Percentiles rank a stretch among this genome's conserved stretches.
These are phyloP conservation scores for Chlamydomonas incerta DNA, from an alignment of 139 green algal species.

Conservation along the genomic window DNA sequence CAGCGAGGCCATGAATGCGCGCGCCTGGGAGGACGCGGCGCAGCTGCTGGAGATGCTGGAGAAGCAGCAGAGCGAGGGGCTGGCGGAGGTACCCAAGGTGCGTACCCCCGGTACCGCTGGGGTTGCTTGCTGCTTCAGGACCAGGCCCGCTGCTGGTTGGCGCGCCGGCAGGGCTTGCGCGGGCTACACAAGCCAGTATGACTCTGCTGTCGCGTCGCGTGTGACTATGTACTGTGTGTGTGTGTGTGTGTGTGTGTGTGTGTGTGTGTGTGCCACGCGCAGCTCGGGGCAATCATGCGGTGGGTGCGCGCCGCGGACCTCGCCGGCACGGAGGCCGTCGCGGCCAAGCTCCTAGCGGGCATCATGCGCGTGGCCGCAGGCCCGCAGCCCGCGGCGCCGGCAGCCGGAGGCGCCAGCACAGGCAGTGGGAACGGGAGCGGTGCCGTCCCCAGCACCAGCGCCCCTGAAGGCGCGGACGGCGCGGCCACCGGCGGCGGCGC, in stretches of 20 bases:
- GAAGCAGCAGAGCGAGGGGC: not conserved
- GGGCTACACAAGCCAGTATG: no score
- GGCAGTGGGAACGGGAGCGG: not conserved
- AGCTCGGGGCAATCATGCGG: slow-evolving; percentile 59
- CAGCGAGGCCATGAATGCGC: slow-evolving; percentile 14
- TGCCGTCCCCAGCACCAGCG: not conserved
- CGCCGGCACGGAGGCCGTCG: slow-evolving; percentile 9
- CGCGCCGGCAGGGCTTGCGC: no score
- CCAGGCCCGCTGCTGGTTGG: no score
- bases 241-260: no score
- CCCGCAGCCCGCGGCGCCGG: not conserved
- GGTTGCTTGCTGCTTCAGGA: no score
- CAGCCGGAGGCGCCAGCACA: not conserved
- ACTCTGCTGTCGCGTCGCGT: no score
- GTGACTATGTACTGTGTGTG: no score
- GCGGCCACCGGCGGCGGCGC: not conserved
- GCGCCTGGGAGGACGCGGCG: slow-evolving; percentile 24
- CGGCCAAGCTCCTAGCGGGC: slow-evolving; percentile 24
- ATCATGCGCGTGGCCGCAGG: slow-evolving; percentile 38
- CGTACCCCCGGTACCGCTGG: no score
- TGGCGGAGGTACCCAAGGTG: slow-evolving; percentile 56
- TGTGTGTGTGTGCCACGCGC: no score
- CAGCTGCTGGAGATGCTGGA: slow-evolving; percentile 19
- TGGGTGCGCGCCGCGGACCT: slow-evolving; percentile 57
- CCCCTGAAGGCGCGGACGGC: not conserved